phyloP scores from a whole-genome alignment of 306 rosid genomes.

The Prunus kanzakura region DNA sequence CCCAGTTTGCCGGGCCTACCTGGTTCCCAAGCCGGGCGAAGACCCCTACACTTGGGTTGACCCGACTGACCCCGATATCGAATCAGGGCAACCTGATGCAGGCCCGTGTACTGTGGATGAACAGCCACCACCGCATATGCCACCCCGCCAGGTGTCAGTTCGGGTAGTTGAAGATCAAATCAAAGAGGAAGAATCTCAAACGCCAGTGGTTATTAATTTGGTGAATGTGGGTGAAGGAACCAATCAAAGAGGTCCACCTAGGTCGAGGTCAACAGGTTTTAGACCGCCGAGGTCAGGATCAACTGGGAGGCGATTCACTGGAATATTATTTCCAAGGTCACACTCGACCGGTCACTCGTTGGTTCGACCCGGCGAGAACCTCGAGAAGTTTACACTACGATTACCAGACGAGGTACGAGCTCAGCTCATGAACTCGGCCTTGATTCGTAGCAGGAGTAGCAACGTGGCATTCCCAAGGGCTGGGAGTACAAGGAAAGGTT shows the following conservation, averaged over 20 bases:
- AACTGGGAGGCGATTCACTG: not conserved
- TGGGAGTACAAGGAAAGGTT: slow-evolving; percentile 53
- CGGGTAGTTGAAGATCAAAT: slow-evolving; percentile 1
- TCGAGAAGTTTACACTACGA: slow-evolving; percentile 65
- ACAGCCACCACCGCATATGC: not conserved
- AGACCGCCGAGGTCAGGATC: slow-evolving; percentile 14
- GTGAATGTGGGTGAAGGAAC: not conserved
- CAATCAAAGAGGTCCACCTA: slow-evolving; percentile 30
- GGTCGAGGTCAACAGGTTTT: slow-evolving; percentile 41
- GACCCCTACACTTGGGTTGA: not conserved
- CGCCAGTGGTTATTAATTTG: not conserved
- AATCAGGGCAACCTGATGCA: slow-evolving; percentile 7
- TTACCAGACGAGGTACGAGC: slow-evolving; percentile 69
- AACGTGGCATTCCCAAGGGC: slow-evolving; percentile 44
- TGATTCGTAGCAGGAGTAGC: slow-evolving; percentile 38
- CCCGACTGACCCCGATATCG: slow-evolving; percentile 7
- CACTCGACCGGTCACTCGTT: slow-evolving; percentile 34
- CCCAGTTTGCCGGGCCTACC: slow-evolving; percentile 81
- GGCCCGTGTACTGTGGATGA: not conserved
- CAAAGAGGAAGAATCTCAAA: not conserved
- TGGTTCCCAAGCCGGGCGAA: slow-evolving; percentile 51
- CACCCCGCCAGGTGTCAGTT: slow-evolving; percentile 17
- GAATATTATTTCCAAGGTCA: slow-evolving; percentile 8
- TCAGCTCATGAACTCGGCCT: slow-evolving; percentile 47
- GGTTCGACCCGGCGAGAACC: slow-evolving; percentile 40